A percentile compares a stretch with the other conserved stretches of the same genome.
Evolutionary conservation across 2,329 filamentous ascomycete genomes (phyloP).

Genomic region (Claviceps purpurea): DNA sequence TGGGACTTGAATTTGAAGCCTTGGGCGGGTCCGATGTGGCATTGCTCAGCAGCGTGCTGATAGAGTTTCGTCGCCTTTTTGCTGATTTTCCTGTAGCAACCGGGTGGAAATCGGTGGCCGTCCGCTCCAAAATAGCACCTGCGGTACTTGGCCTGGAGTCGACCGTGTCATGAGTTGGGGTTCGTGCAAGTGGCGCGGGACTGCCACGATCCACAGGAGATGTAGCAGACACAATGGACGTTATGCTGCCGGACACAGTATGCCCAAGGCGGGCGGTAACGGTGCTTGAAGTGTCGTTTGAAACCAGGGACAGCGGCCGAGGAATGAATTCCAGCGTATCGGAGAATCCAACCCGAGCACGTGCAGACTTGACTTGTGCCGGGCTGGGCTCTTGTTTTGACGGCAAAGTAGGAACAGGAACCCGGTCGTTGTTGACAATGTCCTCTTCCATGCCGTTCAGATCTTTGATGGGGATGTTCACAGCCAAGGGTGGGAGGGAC

Average conservation of each 20-base stretch:
- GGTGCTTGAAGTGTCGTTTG: constrained; percentile 71
- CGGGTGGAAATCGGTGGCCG: constrained; percentile 10
- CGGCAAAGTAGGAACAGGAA: constrained; percentile 4
- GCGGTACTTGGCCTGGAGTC: constrained; percentile 55
- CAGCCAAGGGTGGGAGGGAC: constrained; percentile 4
- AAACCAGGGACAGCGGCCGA: constrained; percentile 69
- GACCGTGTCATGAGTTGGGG: constrained; percentile 25
- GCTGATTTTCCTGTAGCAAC: constrained; percentile 14
- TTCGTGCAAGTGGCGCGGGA: constrained; percentile 24
- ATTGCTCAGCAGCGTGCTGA: constrained; percentile 37
- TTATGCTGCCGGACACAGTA: constrained; percentile 66
- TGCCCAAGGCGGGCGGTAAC: constrained; percentile 56
- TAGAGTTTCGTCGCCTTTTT: constrained; percentile 43
- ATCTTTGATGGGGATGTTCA: background rate
- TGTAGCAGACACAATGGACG: constrained; percentile 56
- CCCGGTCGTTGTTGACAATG: constrained; percentile 2
- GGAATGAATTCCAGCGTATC: constrained; percentile 75
- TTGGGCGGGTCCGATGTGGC: constrained; percentile 21
- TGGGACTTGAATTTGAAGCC: constrained; percentile 31
- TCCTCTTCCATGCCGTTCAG: background rate
- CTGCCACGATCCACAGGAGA: constrained; percentile 28
- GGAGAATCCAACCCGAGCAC: constrained; percentile 67
- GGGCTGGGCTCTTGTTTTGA: constrained; percentile 7
- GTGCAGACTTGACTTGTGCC: constrained; percentile 23
- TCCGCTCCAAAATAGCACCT: constrained; percentile 51